Conservation (phyloP, 371 early-diverging fungal species). For the Neoconidiobolus thromboides region DNA sequence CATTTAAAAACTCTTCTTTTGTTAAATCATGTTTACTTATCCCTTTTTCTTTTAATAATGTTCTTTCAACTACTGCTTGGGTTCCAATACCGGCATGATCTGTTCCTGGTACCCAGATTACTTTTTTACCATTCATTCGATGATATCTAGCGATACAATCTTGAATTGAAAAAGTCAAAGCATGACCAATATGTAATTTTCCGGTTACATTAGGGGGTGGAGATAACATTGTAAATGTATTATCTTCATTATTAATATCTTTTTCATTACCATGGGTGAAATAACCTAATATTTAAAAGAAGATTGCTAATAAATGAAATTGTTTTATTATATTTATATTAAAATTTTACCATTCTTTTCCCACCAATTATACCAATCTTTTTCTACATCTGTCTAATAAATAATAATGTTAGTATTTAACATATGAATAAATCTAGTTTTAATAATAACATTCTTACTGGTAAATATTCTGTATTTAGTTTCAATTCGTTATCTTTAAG, state of each 20-base stretch:
- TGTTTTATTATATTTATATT: neutral
- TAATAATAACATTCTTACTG: no score
- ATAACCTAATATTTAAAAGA: slow-evolving; percentile 4
- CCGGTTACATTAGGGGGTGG: slow-evolving; percentile 99
- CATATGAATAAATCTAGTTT: no score
- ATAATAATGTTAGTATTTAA: neutral
- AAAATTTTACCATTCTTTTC: slow-evolving; percentile 25
- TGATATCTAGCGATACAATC: slow-evolving; percentile 42
- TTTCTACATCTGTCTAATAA: slow-evolving; percentile 24
- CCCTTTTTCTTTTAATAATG: slow-evolving; percentile 30
- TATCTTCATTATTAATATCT: neutral
- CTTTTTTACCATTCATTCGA: slow-evolving; percentile 66
- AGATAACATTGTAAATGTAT: slow-evolving; percentile 49
- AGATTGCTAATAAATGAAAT: neutral
- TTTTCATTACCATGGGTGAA: slow-evolving; percentile 9
- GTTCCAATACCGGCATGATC: slow-evolving; percentile 98
- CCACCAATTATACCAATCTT: slow-evolving; percentile 58
- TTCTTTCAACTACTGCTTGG: slow-evolving; percentile 88
- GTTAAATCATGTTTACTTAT: slow-evolving; percentile 41
- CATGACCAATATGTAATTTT: slow-evolving; percentile 88
- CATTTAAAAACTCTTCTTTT: slow-evolving; percentile 62
- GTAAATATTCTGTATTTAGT: no score
- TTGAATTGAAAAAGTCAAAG: slow-evolving; percentile 73
- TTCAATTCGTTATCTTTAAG: no score
- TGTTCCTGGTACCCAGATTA: slow-evolving; percentile 83